Evolutionary conservation across 371 early-diverging fungal genomes (phyloP), one percentile per base, ranked within the genome.

Genomic region (Smittium culicis): DNA sequence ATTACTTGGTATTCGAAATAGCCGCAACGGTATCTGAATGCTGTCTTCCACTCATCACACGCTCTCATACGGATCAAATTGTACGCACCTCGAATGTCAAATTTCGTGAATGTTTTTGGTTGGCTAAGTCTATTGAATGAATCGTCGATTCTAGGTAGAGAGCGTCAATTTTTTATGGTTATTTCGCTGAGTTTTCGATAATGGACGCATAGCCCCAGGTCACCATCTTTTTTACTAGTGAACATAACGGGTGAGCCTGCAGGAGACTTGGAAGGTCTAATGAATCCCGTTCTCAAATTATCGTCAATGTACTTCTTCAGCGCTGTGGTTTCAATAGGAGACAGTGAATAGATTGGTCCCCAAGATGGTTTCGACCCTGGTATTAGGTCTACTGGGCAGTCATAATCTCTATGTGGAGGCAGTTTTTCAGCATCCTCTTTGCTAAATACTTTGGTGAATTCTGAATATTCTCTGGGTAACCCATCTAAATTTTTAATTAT

Each of bases 211-310:
- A 79, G 27, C 0, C 80, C 71, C 1, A 82, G 28, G 0, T 67
- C 33, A 0, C 81, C 80, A 58, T 82, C 79, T 28, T 80, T 77
- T 65, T 86, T 84, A 33, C 74, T 73, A 2, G 79, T 80, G 71
- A 83, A 82, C 2, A 81, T 68, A 1, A 80, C 68, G 0, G 82
- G 82, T 2, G 80, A 74, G 1, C 77, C 81, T 65, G 69, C 72
- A 0, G 82, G 81, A 0, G 81, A 81, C 0, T 67, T 32, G 20
- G 67, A 61, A 20, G 29, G 31, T 35, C 54, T 27, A 1, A 68
- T 68, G 61, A 56, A 67, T 20, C 71, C 72, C 0, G 32, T 33
- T 16, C 63, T 61, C 27, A 64, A 27, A 16, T 67, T 35, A 8
- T 73, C 67, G 1, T 35, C 17, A 0, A 73, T 25, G 33, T 72